Base-by-base conservation (phyloP, 2,329 filamentous ascomycete species). In the Beauveria medogensis region DNA sequence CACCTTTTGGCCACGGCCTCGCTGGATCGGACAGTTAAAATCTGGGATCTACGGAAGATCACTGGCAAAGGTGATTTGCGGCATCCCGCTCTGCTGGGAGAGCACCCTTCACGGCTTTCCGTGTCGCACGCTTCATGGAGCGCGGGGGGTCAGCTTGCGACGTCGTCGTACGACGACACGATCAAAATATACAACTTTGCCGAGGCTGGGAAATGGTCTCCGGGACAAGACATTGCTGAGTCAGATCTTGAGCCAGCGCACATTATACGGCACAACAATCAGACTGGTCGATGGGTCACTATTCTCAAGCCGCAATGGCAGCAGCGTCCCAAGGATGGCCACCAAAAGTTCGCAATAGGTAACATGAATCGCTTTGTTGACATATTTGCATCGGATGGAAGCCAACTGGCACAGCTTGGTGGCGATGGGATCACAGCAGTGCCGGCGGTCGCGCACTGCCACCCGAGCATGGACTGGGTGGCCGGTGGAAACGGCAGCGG, bases 331-430 rank as follows among this genome's bases (percentile, higher is more conserved):
- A 77, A 81, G 40, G 91, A 94, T 62, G 87, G 87, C 8, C 85
- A 95, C 5, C 88, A 96, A 64, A 91, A 93, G 63, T 92, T 99
- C 68, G 90, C 86, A 26, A 93, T 99, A 61, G 94, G 91, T 1
- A 99, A 97, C 67, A 97, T 97, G 94, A 96, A 96, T 70, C 85
- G 94, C 1, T 97, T 97, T 67, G 91, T 97, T 1, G 94, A 99
- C 69, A 83, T 99, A 0, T 99, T 89, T 71, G 89, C 88, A 0
- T 82, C 86, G 0, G 83, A 89, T 54, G 94, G 94, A 0, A 87
- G 91, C 68, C 93, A 97, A 72, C 76, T 99, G 4, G 93, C 90
- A 0, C 93, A 97, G 72, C 74, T 96, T 0, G 91, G 88, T 1
- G 91, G 92, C 0, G 91, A 96, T 0, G 90, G 89, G 0, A 96